These are phyloP conservation scores for Pleurotus eryngii DNA, from an alignment of 768 basidiomycete species.

Conservation along the genomic window DNA sequence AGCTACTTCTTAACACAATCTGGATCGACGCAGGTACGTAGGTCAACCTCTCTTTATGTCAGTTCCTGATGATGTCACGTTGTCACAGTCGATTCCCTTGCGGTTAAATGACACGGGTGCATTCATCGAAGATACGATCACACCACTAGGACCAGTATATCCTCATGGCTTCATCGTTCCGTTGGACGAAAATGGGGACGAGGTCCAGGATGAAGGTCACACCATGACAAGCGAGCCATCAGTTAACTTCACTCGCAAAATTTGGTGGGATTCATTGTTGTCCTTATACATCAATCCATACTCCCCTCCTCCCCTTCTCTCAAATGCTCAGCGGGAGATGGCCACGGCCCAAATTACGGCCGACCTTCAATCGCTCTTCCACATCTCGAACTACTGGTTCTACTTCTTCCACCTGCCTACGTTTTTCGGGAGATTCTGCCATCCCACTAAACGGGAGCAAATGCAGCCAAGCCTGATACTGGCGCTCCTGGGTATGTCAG, in stretches of 20 bases:
- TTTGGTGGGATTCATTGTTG: slow-evolving; percentile 77
- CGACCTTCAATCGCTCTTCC: slow-evolving; percentile 66
- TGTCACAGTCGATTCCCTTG: too few species aligned
- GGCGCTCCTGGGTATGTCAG: slow-evolving; percentile 61
- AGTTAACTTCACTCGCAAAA: slow-evolving; percentile 63
- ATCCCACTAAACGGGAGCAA: slow-evolving; percentile 47
- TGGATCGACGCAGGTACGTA: too few species aligned
- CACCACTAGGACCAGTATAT: background rate
- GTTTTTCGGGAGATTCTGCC: slow-evolving; percentile 58
- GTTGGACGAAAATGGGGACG: slow-evolving; percentile 15
- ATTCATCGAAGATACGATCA: background rate
- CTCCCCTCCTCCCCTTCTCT: slow-evolving; percentile 28
- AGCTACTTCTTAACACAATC: too few species aligned
- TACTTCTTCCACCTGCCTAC: slow-evolving; percentile 70
- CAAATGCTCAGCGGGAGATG: slow-evolving; percentile 40
- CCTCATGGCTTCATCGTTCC: slow-evolving; percentile 16
- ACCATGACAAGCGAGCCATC: slow-evolving; percentile 56
- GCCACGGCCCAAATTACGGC: slow-evolving; percentile 42
- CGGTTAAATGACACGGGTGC: too few species aligned
- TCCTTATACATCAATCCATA: slow-evolving; percentile 45
- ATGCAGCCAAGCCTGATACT: slow-evolving; percentile 70
- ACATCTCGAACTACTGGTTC: slow-evolving; percentile 66
- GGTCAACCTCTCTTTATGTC: too few species aligned
- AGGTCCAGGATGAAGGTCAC: slow-evolving; percentile 6
- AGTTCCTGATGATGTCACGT: too few species aligned